These are phyloP conservation scores for Suillus bovinus DNA, from an alignment of 768 basidiomycete species.

Conservation along the genomic window DNA sequence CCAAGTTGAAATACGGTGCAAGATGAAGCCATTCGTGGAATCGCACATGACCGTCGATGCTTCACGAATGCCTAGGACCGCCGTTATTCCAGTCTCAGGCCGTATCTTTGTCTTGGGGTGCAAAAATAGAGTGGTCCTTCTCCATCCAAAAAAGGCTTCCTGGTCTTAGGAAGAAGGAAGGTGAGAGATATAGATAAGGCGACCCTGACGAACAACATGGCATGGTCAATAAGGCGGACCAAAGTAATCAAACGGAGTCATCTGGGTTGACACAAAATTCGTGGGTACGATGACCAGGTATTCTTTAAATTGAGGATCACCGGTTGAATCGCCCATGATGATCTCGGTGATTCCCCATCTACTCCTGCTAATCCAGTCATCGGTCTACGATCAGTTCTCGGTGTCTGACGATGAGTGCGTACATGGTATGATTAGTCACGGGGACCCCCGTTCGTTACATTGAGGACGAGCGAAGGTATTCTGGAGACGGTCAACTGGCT, in stretches of 20 bases:
- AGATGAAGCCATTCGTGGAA: background rate
- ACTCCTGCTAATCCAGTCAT: slow-evolving; percentile 5
- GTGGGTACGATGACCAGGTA: slow-evolving; percentile 2
- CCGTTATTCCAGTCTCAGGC: background rate
- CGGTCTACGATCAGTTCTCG: slow-evolving; percentile 1
- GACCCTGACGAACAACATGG: background rate
- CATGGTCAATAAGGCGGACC: background rate
- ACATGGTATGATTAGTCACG: slow-evolving; percentile 1
- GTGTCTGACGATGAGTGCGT: slow-evolving; percentile 6
- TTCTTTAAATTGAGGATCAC: slow-evolving; percentile 9
- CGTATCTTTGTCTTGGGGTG: background rate
- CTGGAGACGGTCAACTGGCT: slow-evolving; percentile 2
- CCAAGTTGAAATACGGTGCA: background rate
- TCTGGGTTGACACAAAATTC: background rate
- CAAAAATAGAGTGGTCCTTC: slow-evolving; percentile 1
- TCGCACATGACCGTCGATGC: background rate
- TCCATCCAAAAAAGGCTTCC: background rate
- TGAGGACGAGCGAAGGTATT: background rate
- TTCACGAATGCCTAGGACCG: background rate
- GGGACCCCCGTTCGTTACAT: background rate
- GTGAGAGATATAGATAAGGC: slow-evolving; percentile 2
- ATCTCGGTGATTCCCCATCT: slow-evolving; percentile 8
- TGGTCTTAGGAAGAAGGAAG: background rate
- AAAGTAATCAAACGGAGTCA: background rate
- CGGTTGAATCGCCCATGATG: slow-evolving; percentile 7